Evolutionary conservation across 2,329 filamentous ascomycete genomes (phyloP).

Genomic region (Rhexocercosporidium sp.): DNA sequence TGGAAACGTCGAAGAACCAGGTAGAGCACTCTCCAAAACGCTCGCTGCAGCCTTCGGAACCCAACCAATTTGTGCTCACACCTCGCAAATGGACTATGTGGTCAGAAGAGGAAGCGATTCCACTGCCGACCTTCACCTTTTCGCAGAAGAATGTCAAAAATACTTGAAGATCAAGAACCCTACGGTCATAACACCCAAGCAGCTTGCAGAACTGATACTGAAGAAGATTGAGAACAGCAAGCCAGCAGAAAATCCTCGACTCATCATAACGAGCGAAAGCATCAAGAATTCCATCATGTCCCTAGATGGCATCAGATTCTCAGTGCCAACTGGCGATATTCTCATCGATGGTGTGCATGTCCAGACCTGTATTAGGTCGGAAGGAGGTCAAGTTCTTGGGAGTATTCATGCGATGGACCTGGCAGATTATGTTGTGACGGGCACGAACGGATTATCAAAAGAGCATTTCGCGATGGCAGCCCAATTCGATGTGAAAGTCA

Average conservation of each 20-base stretch:
- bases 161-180: not conserved
- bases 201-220: not conserved
- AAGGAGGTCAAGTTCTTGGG: not conserved
- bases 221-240: not conserved
- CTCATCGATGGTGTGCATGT: not conserved
- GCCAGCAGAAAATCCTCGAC: not conserved
- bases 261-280: not conserved
- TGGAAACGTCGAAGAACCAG: not conserved
- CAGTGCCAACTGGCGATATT: not conserved
- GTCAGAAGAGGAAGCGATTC: not conserved
- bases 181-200: not conserved
- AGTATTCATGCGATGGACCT: not conserved
- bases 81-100: not conserved
- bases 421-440: not conserved
- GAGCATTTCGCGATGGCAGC: not conserved
- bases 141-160: not conserved
- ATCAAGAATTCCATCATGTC: not conserved
- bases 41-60: not conserved
- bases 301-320: not conserved
- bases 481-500: not conserved
- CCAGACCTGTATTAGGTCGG: not conserved
- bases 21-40: not conserved
- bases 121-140: not conserved
- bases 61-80: not conserved
- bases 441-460: not conserved